These are phyloP conservation scores for Hypholoma sublateritium DNA, from an alignment of 768 basidiomycete species.

Conservation along the genomic window DNA sequence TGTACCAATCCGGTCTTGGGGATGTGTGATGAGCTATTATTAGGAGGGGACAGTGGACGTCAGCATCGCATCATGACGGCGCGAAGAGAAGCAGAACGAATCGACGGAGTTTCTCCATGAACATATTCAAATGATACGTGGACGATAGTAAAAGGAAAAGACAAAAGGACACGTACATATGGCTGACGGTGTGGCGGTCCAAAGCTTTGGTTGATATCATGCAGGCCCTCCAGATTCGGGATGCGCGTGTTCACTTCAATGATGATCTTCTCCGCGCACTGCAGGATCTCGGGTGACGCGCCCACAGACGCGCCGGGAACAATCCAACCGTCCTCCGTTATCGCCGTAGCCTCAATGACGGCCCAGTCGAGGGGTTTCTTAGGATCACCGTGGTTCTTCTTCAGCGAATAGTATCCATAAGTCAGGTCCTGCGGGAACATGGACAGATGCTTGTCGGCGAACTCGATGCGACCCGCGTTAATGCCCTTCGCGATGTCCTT, in stretches of 20 bases:
- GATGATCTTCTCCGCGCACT: slow-evolving; percentile 47
- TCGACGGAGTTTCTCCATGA: neutral
- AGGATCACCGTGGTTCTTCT: slow-evolving; percentile 44
- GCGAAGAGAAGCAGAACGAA: neutral
- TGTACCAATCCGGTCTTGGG: slow-evolving; percentile 43
- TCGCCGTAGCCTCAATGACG: slow-evolving; percentile 49
- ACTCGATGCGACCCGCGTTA: slow-evolving; percentile 45
- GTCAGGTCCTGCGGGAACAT: slow-evolving; percentile 53
- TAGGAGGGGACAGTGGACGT: neutral
- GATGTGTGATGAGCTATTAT: slow-evolving; percentile 38
- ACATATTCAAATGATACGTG: slow-evolving; percentile 7
- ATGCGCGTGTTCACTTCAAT: slow-evolving; percentile 49
- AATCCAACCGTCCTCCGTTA: slow-evolving; percentile 47
- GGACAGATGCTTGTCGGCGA: slow-evolving; percentile 49
- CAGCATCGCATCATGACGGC: slow-evolving; percentile 2
- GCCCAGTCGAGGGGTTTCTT: slow-evolving; percentile 48
- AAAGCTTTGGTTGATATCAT: slow-evolving; percentile 47
- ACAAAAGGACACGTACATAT: slow-evolving; percentile 26
- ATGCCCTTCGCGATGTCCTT: slow-evolving; percentile 49
- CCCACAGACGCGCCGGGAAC: slow-evolving; percentile 49
- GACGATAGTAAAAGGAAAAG: neutral
- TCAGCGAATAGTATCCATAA: slow-evolving; percentile 46
- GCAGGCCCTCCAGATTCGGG: slow-evolving; percentile 46
- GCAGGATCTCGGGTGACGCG: slow-evolving; percentile 48
- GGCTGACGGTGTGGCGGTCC: slow-evolving; percentile 43